Evolutionary conservation across 371 early-diverging fungal genomes (phyloP).

Genomic region (Lichtheimia ramosa): DNA sequence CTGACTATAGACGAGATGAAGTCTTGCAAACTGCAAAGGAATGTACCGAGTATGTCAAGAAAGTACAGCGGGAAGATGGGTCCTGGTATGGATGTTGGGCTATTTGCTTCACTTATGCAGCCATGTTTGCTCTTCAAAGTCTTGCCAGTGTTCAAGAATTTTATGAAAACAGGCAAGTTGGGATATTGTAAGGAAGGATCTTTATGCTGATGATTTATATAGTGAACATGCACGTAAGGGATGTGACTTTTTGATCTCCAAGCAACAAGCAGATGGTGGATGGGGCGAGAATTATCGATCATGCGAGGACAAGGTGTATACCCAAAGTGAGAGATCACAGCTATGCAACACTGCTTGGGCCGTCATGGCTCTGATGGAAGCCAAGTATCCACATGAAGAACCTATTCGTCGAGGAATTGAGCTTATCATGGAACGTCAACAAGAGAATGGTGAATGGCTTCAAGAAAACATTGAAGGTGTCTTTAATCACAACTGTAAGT

Average conservation of each 20-base stretch:
- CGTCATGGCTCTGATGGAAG: conserved; percentile 84
- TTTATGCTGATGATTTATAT: background rate
- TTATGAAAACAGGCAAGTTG: conserved; percentile 72
- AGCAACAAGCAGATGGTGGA: conserved; percentile 91
- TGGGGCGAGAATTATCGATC: conserved; percentile 97
- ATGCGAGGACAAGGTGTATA: conserved; percentile 71
- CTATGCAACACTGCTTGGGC: conserved; percentile 94
- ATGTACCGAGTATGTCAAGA: conserved; percentile 73
- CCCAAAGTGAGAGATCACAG: conserved; percentile 73
- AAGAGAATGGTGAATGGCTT: conserved; percentile 89
- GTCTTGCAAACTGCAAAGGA: conserved; percentile 70
- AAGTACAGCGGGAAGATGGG: conserved; percentile 80
- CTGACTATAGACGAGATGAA: conserved; percentile 80
- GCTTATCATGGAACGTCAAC: conserved; percentile 85
- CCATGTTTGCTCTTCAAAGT: conserved; percentile 90
- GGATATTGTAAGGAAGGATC: background rate
- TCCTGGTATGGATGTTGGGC: conserved; percentile 97
- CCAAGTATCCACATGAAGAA: conserved; percentile 78
- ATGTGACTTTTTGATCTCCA: conserved; percentile 86
- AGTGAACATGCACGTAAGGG: conserved; percentile 44
- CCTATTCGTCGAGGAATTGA: conserved; percentile 79
- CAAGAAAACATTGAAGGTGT: conserved; percentile 98
- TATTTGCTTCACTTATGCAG: conserved; percentile 97
- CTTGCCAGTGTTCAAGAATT: conserved; percentile 81
- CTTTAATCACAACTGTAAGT: conserved; percentile 88